Conservation (phyloP, 805 yeast genomes). For the Zygoascus biomembranicola region DNA sequence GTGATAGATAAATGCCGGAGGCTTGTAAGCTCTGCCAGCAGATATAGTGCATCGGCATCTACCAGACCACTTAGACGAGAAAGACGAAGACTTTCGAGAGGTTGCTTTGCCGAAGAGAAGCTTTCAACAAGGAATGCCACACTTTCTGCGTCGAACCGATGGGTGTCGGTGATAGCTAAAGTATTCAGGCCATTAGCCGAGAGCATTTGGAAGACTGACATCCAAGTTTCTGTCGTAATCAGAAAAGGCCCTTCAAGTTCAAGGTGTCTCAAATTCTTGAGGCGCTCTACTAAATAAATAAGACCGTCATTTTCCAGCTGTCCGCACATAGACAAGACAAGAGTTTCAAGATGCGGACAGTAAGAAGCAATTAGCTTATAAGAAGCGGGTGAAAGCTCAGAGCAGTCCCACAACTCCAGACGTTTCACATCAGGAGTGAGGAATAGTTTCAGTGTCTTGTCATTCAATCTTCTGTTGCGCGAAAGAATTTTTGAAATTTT, state of each 20-base stretch:
- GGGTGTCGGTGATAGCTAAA: constrained; percentile 72
- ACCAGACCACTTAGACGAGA: constrained; percentile 67
- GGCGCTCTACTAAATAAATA: constrained; percentile 50
- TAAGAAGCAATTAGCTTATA: constrained; percentile 62
- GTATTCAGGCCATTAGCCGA: constrained; percentile 44
- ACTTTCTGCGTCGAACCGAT: constrained; percentile 65
- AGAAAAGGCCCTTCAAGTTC: constrained; percentile 87
- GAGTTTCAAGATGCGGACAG: constrained; percentile 61
- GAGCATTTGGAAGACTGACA: constrained; percentile 52
- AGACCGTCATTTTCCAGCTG: constrained; percentile 74
- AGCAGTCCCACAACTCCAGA: constrained; percentile 88
- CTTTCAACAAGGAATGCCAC: constrained; percentile 51
- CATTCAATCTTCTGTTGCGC: constrained; percentile 71
- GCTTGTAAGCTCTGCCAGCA: constrained; percentile 53
- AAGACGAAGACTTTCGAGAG: constrained; percentile 48
- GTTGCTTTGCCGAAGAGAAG: background rate
- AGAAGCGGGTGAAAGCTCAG: constrained; percentile 59
- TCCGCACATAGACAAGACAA: constrained; percentile 88
- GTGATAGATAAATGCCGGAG: constrained; percentile 56
- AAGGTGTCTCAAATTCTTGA: constrained; percentile 45
- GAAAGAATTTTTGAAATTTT: constrained; percentile 71
- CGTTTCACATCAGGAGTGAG: constrained; percentile 48
- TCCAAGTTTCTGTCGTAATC: constrained; percentile 72
- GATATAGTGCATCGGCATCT: constrained; percentile 46
- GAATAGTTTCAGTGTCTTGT: constrained; percentile 65